Conservation (phyloP, 2,329 filamentous ascomycete genomes). For the Cadophora sp. region DNA sequence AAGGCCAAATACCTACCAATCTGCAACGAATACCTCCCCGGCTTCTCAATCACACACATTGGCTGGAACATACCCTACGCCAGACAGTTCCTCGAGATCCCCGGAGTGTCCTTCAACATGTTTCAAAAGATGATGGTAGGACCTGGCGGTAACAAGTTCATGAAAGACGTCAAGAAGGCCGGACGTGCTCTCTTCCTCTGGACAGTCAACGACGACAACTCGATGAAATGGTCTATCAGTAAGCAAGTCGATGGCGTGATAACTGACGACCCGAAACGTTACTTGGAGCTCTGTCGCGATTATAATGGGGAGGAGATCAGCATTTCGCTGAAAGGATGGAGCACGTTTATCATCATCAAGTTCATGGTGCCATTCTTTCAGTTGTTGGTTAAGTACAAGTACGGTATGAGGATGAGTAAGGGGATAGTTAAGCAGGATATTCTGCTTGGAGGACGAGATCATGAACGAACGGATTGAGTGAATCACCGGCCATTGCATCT, state of each 20-base stretch:
- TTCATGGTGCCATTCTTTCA: constrained; percentile 33
- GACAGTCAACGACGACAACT: constrained; percentile 82
- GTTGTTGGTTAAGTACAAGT: constrained; percentile 32
- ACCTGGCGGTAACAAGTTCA: constrained; percentile 70
- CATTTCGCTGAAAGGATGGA: constrained; percentile 22
- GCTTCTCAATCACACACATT: constrained; percentile 71
- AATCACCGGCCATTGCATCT: neutral
- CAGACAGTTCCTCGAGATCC: constrained; percentile 69
- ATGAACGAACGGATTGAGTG: constrained; percentile 8
- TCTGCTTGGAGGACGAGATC: constrained; percentile 1
- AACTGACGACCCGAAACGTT: constrained; percentile 80
- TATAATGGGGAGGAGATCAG: constrained; percentile 38
- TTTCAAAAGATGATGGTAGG: constrained; percentile 72
- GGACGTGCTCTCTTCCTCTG: constrained; percentile 74
- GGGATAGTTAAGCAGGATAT: constrained; percentile 16
- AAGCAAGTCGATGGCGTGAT: constrained; percentile 78
- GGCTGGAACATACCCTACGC: constrained; percentile 67
- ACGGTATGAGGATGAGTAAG: constrained; percentile 10
- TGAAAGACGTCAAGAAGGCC: constrained; percentile 62
- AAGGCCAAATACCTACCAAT: constrained; percentile 72
- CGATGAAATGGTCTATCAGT: constrained; percentile 83
- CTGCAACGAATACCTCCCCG: constrained; percentile 65
- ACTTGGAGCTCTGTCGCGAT: constrained; percentile 62
- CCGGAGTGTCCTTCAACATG: constrained; percentile 81
- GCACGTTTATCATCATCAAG: constrained; percentile 31